A percentile compares a stretch with the other conserved stretches of the same genome.
These are phyloP conservation scores for Pyricularia pennisetigena DNA, from an alignment of 2,329 filamentous ascomycete species.

Conservation along the genomic window DNA sequence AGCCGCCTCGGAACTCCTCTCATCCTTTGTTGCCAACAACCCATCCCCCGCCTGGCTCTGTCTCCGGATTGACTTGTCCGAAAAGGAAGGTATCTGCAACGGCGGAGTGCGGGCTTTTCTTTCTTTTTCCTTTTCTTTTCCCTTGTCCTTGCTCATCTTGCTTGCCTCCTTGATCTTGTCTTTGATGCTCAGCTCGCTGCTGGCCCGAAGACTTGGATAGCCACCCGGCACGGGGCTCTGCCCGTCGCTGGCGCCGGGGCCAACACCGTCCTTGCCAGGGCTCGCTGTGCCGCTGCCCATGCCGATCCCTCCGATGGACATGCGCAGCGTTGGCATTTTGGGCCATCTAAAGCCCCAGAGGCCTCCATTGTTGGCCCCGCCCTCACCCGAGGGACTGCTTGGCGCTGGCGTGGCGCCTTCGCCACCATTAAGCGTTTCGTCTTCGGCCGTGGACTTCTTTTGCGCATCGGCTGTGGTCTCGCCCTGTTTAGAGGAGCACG, in stretches of 20 bases:
- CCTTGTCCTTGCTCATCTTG: background rate
- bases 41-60: background rate
- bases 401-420: background rate
- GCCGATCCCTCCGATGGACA: constrained; percentile 2
- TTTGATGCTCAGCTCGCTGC: background rate
- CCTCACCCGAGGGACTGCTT: background rate
- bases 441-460: background rate
- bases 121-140: background rate
- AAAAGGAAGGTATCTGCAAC: background rate
- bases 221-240: background rate
- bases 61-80: background rate
- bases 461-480: background rate
- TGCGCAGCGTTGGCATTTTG: constrained; percentile 4
- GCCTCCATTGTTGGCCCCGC: background rate
- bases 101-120: background rate
- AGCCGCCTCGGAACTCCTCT: constrained; percentile 46
- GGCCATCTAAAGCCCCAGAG: constrained; percentile 4
- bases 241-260: background rate
- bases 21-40: constrained; percentile 28
- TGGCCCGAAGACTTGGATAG: background rate
- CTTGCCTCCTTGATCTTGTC: background rate
- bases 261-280: background rate
- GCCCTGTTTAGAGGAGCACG: background rate
- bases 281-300: background rate
- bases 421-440: background rate